Evolutionary conservation across 257 asterid genomes (phyloP).

Genomic region (Solanum etuberosum): DNA sequence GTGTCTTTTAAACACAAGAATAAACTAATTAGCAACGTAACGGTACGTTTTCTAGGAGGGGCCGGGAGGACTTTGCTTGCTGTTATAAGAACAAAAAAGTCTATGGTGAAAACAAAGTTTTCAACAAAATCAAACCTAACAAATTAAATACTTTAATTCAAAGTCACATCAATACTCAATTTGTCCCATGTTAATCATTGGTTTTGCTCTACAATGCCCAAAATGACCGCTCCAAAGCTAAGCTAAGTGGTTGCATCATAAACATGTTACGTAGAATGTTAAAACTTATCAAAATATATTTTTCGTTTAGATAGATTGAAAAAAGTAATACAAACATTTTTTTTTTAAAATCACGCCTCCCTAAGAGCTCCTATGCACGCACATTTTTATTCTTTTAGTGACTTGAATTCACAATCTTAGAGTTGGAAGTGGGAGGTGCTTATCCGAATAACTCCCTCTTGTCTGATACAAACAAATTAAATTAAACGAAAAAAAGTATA

Average conservation of each 20-base stretch:
- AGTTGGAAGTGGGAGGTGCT: fast-evolving
- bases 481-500: no score
- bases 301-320: no score
- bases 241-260: background rate
- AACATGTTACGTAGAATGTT: no score
- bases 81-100: background rate
- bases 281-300: no score
- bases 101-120: background rate
- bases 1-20: background rate
- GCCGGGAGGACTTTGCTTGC: background rate
- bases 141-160: background rate
- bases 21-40: background rate
- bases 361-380: no score
- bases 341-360: no score
- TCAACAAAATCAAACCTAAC: background rate
- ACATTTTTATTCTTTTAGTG: no score
- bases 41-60: background rate
- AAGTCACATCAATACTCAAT: background rate
- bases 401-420: no score
- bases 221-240: background rate
- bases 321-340: no score
- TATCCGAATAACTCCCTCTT: no score
- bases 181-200: background rate
- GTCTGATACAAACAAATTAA: no score
- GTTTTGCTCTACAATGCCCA: background rate